phyloP scores from a whole-genome alignment of 2,329 filamentous ascomycete genomes.

The Fusarium nygamai region DNA sequence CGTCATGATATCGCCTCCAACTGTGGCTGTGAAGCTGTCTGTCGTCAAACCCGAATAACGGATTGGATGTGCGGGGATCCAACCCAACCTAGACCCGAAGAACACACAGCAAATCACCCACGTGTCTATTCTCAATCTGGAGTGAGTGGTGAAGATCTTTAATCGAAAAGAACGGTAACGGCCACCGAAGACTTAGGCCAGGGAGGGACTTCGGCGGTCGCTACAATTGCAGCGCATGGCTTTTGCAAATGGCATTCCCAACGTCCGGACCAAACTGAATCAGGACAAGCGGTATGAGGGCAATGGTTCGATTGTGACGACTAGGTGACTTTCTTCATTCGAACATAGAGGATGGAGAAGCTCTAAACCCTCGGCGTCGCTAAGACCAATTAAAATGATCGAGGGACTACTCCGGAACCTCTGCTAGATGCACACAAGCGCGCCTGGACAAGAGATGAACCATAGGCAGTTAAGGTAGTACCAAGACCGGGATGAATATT shows the following conservation, averaged over 20 bases:
- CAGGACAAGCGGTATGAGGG: slow-evolving; percentile 28
- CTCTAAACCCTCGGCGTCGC: slow-evolving; percentile 6
- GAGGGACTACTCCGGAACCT: slow-evolving; percentile 11
- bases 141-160: slow-evolving; percentile 30
- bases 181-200: slow-evolving; percentile 8
- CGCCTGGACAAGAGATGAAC: neutral
- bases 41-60: neutral
- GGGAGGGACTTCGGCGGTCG: slow-evolving; percentile 34
- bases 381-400: slow-evolving; percentile 15
- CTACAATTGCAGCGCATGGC: slow-evolving; percentile 31
- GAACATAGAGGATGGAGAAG: slow-evolving; percentile 11
- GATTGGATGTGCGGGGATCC: slow-evolving; percentile 5
- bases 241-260: slow-evolving; percentile 35
- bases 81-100: neutral
- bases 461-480: slow-evolving; percentile 2
- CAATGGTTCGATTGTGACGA: slow-evolving; percentile 43
- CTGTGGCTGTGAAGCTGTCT: slow-evolving; percentile 28
- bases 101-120: slow-evolving; percentile 29
- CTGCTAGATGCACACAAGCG: neutral
- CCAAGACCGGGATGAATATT: slow-evolving; percentile 10
- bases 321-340: slow-evolving; percentile 12
- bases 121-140: slow-evolving; percentile 31
- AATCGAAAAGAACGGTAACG: slow-evolving; percentile 17
- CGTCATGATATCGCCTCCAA: slow-evolving; percentile 20
- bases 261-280: slow-evolving; percentile 33